phyloP scores from a whole-genome alignment of 2,329 filamentous ascomycete genomes.

The Claviceps humidiphila region DNA sequence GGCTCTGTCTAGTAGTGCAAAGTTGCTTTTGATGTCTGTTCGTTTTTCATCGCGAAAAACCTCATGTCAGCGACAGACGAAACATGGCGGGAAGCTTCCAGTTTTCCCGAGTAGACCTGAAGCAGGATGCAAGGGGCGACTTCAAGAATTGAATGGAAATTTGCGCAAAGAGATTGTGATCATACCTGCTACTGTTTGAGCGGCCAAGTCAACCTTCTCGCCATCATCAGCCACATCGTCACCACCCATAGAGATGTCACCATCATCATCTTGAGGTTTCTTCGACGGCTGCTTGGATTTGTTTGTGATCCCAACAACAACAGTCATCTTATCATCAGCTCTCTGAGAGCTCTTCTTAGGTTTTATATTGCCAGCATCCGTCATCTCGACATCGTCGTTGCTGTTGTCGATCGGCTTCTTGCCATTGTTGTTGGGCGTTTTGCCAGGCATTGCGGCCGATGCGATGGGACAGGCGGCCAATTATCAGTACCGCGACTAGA shows the following conservation, averaged over 20 bases:
- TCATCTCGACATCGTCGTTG: constrained; percentile 55
- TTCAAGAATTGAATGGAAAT: background rate
- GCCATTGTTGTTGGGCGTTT: constrained; percentile 60
- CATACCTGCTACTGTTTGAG: constrained; percentile 48
- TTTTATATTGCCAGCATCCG: constrained; percentile 53
- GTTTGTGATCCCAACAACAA: constrained; percentile 65
- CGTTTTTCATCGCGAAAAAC: constrained; percentile 6
- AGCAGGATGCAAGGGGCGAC: background rate
- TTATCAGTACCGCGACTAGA: background rate
- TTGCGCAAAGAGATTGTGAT: background rate
- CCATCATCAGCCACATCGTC: constrained; percentile 39
- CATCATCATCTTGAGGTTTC: constrained; percentile 46
- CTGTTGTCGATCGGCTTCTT: constrained; percentile 58
- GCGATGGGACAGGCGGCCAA: constrained; percentile 1
- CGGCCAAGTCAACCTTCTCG: constrained; percentile 47
- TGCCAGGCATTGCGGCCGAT: constrained; percentile 48
- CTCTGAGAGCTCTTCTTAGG: constrained; percentile 48
- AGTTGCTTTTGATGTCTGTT: constrained; percentile 89
- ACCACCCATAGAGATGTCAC: constrained; percentile 59
- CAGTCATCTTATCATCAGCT: constrained; percentile 71
- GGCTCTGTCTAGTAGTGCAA: constrained; percentile 78
- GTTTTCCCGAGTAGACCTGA: background rate
- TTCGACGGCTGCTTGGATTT: constrained; percentile 43
- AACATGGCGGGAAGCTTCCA: background rate
- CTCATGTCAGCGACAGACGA: constrained; percentile 1